A percentile compares a stretch with the other conserved stretches of the same genome.
Evolutionary conservation across 2,329 filamentous ascomycete species (phyloP).

Genomic region (Aspergillus transmontanensis): DNA sequence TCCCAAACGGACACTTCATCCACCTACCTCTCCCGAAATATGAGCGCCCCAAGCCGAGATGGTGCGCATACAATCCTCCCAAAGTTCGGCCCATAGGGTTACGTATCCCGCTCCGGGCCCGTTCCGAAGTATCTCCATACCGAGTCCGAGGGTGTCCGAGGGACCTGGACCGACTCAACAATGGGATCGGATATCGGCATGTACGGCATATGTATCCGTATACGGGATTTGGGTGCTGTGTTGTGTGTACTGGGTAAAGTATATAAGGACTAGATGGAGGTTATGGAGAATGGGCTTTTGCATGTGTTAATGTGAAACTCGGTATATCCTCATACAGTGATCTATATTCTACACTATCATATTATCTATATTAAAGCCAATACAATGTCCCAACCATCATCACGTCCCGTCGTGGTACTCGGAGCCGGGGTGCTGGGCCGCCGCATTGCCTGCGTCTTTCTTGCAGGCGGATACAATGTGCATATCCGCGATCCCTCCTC

Average conservation of each 20-base stretch:
- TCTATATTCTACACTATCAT: constrained; percentile 6
- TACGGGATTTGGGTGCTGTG: neutral
- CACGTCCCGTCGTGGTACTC: constrained; percentile 26
- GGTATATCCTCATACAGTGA: too few relatives aligned
- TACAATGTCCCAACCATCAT: constrained; percentile 33
- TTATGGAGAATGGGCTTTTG: neutral
- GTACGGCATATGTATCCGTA: neutral
- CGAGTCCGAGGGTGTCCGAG: constrained; percentile 8
- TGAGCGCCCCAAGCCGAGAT: too few relatives aligned
- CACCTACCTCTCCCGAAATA: too few relatives aligned
- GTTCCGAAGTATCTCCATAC: constrained; percentile 32
- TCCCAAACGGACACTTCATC: too few relatives aligned
- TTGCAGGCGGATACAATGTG: constrained; percentile 29
- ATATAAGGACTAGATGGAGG: neutral
- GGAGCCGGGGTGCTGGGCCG: constrained; percentile 38
- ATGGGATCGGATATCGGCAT: constrained; percentile 1
- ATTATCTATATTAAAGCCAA: neutral
- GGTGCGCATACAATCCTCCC: too few relatives aligned
- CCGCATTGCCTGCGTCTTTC: neutral
- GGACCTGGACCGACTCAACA: neutral
- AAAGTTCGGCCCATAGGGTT: too few relatives aligned
- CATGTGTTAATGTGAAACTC: neutral
- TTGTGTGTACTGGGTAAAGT: neutral
- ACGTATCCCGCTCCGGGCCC: neutral
- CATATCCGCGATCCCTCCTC: constrained; percentile 34